phyloP scores from a whole-genome alignment of 1,139 yeast genomes.

The Casaregolazyma suthepensis region DNA sequence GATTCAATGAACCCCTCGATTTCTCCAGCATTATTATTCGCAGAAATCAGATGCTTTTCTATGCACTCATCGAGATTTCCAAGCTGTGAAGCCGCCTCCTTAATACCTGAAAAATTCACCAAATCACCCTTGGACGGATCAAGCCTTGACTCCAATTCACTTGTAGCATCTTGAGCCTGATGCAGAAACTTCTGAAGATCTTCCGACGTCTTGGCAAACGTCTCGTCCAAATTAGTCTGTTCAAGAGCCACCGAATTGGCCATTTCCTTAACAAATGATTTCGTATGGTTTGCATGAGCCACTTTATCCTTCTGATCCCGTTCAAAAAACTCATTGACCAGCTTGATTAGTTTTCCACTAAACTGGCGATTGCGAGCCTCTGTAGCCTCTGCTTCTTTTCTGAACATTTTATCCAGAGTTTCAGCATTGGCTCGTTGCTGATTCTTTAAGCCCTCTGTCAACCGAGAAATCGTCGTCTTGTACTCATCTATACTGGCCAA shows the following conservation, averaged over 20 bases:
- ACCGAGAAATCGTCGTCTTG: background rate
- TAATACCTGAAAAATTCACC: background rate
- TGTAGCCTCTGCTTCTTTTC: conserved; percentile 10
- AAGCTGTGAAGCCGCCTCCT: conserved; percentile 3
- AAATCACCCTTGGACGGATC: background rate
- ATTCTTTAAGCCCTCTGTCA: conserved; percentile 4
- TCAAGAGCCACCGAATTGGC: background rate
- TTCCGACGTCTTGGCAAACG: background rate
- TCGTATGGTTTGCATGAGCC: background rate
- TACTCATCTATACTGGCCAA: conserved; percentile 3
- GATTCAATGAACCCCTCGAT: conserved; percentile 7
- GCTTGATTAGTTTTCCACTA: conserved; percentile 9
- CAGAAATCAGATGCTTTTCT: conserved; percentile 1
- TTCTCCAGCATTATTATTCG: conserved; percentile 5
- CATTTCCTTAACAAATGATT: background rate
- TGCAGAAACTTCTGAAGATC: background rate
- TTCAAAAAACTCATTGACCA: conserved; percentile 11
- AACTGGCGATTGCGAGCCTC: conserved; percentile 9
- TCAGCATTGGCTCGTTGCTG: conserved; percentile 8
- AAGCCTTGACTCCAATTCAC: background rate
- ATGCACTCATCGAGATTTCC: conserved; percentile 4
- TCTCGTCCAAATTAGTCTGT: conserved; percentile 1
- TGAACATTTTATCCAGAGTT: conserved; percentile 10
- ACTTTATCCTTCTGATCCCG: background rate
- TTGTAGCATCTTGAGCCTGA: background rate